Evolutionary conservation across 148 eudicot species (phyloP).

Genomic region (Cornus suecica): DNA sequence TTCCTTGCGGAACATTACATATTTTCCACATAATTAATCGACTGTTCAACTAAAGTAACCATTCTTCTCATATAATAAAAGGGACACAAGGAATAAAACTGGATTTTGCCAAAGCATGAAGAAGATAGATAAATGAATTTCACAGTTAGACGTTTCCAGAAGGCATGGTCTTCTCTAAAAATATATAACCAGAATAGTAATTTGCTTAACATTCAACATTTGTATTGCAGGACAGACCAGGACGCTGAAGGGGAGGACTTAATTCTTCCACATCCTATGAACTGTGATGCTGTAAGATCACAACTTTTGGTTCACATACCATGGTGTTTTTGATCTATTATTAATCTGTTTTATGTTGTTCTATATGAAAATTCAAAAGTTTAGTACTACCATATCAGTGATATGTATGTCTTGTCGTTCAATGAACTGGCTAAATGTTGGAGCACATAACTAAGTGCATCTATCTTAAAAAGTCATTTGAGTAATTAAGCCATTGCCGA

Average conservation of each 20-base stretch:
- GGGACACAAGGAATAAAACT: neutral
- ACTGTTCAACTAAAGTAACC: neutral
- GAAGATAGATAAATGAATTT: neutral
- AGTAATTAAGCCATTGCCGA: too few species aligned
- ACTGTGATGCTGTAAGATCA: slow-evolving; percentile 19
- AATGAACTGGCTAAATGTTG: too few species aligned
- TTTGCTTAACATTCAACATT: neutral
- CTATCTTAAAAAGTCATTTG: too few species aligned
- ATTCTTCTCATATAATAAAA: neutral
- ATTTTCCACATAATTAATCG: neutral
- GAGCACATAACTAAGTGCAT: too few species aligned
- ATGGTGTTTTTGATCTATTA: neutral
- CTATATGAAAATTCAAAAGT: neutral
- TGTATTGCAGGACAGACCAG: slow-evolving; percentile 21
- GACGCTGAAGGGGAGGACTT: slow-evolving; percentile 26
- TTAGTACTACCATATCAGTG: neutral
- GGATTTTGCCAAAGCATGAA: neutral
- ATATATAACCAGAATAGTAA: neutral
- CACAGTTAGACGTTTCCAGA: neutral
- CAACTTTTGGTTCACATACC: neutral
- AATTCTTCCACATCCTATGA: slow-evolving; percentile 7
- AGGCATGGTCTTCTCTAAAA: neutral
- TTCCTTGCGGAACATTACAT: neutral
- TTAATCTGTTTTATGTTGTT: neutral
- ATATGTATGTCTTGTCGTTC: too few species aligned